A percentile compares a stretch with the other conserved stretches of the same genome.
Conservation (phyloP, 306 rosid genomes). For the Luffa aegyptiaca region DNA sequence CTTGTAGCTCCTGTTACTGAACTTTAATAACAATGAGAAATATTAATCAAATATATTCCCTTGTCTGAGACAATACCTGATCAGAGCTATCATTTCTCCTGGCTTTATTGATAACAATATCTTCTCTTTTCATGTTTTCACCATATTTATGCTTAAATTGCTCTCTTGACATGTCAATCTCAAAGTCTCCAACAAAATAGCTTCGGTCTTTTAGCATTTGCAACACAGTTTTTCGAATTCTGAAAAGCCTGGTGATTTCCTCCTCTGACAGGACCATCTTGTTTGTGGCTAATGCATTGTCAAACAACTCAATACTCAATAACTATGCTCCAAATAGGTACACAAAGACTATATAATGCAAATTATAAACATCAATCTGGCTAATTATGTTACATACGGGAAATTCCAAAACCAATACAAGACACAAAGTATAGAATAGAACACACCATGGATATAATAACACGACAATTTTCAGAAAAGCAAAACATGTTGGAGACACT, state of each 20-base stretch:
- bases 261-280: conserved; percentile 55
- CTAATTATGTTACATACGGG: neutral
- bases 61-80: conserved; percentile 21
- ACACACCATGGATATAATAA: neutral
- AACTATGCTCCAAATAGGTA: neutral
- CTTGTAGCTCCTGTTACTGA: neutral
- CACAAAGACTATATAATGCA: neutral
- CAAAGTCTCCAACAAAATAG: conserved; percentile 46
- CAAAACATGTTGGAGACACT: neutral
- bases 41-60: neutral
- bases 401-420: neutral
- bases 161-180: conserved; percentile 43
- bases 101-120: conserved; percentile 50
- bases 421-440: neutral
- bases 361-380: neutral
- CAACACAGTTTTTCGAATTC: conserved; percentile 52
- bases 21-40: neutral
- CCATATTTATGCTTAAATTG: conserved; percentile 38
- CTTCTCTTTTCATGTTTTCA: conserved; percentile 58
- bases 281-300: neutral
- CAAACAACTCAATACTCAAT: neutral
- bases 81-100: conserved; percentile 39
- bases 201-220: conserved; percentile 57
- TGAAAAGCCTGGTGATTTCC: conserved; percentile 31
- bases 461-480: neutral